Percentiles rank a stretch among this genome's conserved stretches.
Conservation (phyloP, 2,329 filamentous ascomycete species). For the Pestalotiopsis fici region DNA sequence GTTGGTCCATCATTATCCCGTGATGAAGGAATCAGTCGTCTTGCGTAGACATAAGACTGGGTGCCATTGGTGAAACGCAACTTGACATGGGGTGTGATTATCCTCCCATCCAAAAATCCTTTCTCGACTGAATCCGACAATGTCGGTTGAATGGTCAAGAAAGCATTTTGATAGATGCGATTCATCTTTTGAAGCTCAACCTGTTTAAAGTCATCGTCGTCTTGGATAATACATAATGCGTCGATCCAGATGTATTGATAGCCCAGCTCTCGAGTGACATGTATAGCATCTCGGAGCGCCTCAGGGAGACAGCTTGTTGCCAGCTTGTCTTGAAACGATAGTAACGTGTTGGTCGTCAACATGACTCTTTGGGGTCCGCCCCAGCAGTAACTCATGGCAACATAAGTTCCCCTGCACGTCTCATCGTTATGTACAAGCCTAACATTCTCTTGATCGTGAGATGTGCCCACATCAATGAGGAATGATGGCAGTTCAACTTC, state of each 20-base stretch:
- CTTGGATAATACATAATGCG: slow-evolving; percentile 14
- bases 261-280: slow-evolving; percentile 5
- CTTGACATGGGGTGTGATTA: background rate
- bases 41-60: background rate
- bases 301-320: background rate
- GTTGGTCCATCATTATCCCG: background rate
- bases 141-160: background rate
- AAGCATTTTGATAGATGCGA: background rate
- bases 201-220: slow-evolving; percentile 9
- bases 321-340: background rate
- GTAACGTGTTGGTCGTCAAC: background rate
- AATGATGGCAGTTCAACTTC: background rate
- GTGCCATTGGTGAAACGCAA: background rate
- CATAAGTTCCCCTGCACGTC: background rate
- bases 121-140: background rate
- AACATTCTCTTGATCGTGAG: background rate
- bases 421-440: background rate
- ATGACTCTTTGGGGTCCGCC: background rate
- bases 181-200: slow-evolving; percentile 15
- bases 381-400: background rate
- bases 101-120: background rate
- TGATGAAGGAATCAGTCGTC: background rate
- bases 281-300: slow-evolving; percentile 9
- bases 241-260: slow-evolving; percentile 15
- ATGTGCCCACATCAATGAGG: background rate